A percentile compares a stretch with the other conserved stretches of the same genome.
Conservation (phyloP, 192 early-diverging fungal species). For the Linnemannia exigua region DNA sequence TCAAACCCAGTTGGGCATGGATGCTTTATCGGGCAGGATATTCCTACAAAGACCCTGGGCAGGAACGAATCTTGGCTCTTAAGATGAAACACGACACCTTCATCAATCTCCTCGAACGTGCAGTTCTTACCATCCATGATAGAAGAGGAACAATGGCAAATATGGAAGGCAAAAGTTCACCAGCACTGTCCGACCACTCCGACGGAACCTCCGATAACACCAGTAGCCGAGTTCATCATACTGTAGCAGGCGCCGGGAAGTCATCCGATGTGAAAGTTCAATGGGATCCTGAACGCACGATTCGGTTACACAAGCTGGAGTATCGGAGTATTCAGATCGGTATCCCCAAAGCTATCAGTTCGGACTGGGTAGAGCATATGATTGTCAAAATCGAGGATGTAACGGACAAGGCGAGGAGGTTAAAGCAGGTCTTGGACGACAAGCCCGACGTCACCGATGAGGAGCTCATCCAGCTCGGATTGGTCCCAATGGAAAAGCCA, state of each 20-base stretch:
- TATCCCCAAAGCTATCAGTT: conserved; percentile 29
- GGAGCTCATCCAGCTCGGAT: conserved; percentile 28
- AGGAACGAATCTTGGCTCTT: conserved; percentile 34
- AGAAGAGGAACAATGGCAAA: conserved; percentile 43
- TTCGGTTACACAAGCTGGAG: conserved; percentile 35
- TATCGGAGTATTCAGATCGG: conserved; percentile 63
- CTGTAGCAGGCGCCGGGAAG: conserved; percentile 15
- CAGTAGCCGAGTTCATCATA: conserved; percentile 13
- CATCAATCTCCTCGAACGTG: conserved; percentile 21
- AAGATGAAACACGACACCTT: conserved; percentile 17
- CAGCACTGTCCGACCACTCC: conserved; percentile 16
- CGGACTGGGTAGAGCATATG: conserved; percentile 35
- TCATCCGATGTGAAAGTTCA: conserved; percentile 56
- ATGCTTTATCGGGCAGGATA: conserved; percentile 66
- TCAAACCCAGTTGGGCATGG: conserved; percentile 65
- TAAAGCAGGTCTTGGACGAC: conserved; percentile 27
- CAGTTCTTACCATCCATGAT: conserved; percentile 26
- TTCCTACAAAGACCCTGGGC: conserved; percentile 59
- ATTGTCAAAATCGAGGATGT: conserved; percentile 61
- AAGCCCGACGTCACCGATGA: conserved; percentile 26
- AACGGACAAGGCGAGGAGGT: conserved; percentile 41
- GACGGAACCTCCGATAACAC: conserved; percentile 32
- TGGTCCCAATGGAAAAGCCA: conserved; percentile 22
- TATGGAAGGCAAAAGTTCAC: conserved; percentile 36
- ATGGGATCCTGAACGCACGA: conserved; percentile 65